Conservation (phyloP, 768 basidiomycete genomes). For the Lactarius psammicola region DNA sequence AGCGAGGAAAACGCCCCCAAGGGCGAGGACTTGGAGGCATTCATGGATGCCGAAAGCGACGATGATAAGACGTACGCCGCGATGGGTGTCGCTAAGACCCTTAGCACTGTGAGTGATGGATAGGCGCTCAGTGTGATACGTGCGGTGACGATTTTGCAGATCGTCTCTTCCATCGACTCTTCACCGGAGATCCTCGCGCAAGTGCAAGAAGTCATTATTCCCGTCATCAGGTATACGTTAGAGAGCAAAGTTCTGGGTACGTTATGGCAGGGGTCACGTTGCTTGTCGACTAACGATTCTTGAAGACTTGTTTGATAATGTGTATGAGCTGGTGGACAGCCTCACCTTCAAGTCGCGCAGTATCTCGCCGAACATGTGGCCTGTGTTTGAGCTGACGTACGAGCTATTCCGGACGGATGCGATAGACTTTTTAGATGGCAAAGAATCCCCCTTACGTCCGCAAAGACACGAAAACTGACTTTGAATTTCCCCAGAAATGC, state of each 20-base stretch:
- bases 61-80: conserved; percentile 87
- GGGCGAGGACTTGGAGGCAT: conserved; percentile 54
- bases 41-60: conserved; percentile 52
- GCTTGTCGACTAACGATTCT: conserved; percentile 3
- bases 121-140: neutral
- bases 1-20: conserved; percentile 49
- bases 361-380: conserved; percentile 85
- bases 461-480: conserved; percentile 8
- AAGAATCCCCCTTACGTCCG: neutral
- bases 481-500: conserved; percentile 58
- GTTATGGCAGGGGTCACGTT: conserved; percentile 30
- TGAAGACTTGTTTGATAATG: conserved; percentile 80
- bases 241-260: conserved; percentile 74
- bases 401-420: conserved; percentile 80
- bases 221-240: conserved; percentile 72
- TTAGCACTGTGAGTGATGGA: conserved; percentile 57
- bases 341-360: conserved; percentile 77
- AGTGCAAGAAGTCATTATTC: conserved; percentile 79
- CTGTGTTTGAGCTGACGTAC: conserved; percentile 80
- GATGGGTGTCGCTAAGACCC: conserved; percentile 86
- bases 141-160: conserved; percentile 41
- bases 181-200: conserved; percentile 73
- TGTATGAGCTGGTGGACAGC: conserved; percentile 82
- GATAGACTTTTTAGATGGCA: conserved; percentile 81
- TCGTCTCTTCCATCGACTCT: conserved; percentile 71